Evolutionary conservation across 371 early-diverging fungal genomes (phyloP).

Genomic region (Mucor circinelloides): DNA sequence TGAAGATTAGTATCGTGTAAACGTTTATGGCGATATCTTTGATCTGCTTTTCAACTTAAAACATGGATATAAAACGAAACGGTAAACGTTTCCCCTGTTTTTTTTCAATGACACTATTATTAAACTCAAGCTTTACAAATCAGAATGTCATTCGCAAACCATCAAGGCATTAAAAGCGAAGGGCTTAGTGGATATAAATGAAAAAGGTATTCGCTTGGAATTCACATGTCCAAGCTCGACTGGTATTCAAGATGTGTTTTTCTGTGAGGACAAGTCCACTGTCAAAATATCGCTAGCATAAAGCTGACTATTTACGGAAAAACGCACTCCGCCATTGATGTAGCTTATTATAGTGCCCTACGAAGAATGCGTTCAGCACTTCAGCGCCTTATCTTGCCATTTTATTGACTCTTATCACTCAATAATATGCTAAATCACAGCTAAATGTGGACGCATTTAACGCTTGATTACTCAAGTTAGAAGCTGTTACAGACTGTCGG

Average conservation of each 20-base stretch:
- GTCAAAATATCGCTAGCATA: slow-evolving; percentile 3
- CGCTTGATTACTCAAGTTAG: no score
- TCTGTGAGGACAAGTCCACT: slow-evolving; percentile 13
- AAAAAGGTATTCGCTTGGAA: slow-evolving; percentile 6
- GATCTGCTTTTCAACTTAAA: slow-evolving; percentile 9
- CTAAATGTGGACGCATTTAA: no score
- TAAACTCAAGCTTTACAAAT: no score
- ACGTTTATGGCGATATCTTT: slow-evolving; percentile 7
- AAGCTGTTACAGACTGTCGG: no score
- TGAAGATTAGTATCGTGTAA: slow-evolving; percentile 15
- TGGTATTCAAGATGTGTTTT: slow-evolving; percentile 10
- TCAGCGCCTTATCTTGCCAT: no score
- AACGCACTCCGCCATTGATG: no score
- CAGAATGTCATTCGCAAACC: slow-evolving; percentile 16
- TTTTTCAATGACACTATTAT: slow-evolving; percentile 9
- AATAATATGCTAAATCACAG: no score
- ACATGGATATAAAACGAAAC: slow-evolving; percentile 13
- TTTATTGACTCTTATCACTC: no score
- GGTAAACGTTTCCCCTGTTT: slow-evolving; percentile 12
- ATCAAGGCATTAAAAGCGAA: slow-evolving; percentile 13
- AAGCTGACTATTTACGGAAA: not conserved
- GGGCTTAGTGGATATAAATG: slow-evolving; percentile 5
- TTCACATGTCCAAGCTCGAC: slow-evolving; percentile 9
- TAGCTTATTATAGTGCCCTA: no score
- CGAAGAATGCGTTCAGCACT: no score